phyloP scores from a whole-genome alignment of 352 stramenopile species.

The Lagenidium sp. region DNA sequence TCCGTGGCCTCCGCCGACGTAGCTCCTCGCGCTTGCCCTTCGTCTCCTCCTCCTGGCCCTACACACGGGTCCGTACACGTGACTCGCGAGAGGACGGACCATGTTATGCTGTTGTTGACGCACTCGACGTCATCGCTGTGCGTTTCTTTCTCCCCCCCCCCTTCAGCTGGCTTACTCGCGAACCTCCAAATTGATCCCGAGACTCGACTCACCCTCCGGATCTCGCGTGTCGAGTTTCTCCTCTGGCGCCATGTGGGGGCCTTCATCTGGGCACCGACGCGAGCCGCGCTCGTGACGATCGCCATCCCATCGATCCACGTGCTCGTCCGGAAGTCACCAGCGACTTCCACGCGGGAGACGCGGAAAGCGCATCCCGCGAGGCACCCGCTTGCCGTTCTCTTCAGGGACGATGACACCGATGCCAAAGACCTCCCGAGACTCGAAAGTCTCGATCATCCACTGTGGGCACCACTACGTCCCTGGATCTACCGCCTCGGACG shows the following conservation, averaged over 20 bases:
- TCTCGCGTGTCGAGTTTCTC: slow-evolving; percentile 26
- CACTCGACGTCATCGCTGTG: not conserved
- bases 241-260: slow-evolving; percentile 42
- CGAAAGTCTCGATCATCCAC: slow-evolving; percentile 16
- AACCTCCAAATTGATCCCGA: slow-evolving; percentile 31
- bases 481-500: slow-evolving; percentile 34
- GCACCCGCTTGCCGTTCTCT: too few relatives aligned
- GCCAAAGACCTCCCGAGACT: slow-evolving; percentile 1
- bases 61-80: slow-evolving; percentile 5
- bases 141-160: too few relatives aligned
- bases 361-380: too few relatives aligned
- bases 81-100: not conserved
- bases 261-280: slow-evolving; percentile 36
- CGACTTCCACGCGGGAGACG: slow-evolving; percentile 2
- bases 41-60: slow-evolving; percentile 6
- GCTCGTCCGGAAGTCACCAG: slow-evolving; percentile 8
- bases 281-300: slow-evolving; percentile 30
- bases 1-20: too few relatives aligned
- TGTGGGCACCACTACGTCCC: slow-evolving; percentile 20
- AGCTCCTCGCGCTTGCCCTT: slow-evolving; percentile 5
- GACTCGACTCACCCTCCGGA: slow-evolving; percentile 32
- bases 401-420: not conserved
- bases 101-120: not conserved
- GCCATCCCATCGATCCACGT: slow-evolving; percentile 29
- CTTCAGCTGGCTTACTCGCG: slow-evolving; percentile 34